phyloP scores from a whole-genome alignment of 2,329 filamentous ascomycete species.

The Dothiorella sarmentorum region DNA sequence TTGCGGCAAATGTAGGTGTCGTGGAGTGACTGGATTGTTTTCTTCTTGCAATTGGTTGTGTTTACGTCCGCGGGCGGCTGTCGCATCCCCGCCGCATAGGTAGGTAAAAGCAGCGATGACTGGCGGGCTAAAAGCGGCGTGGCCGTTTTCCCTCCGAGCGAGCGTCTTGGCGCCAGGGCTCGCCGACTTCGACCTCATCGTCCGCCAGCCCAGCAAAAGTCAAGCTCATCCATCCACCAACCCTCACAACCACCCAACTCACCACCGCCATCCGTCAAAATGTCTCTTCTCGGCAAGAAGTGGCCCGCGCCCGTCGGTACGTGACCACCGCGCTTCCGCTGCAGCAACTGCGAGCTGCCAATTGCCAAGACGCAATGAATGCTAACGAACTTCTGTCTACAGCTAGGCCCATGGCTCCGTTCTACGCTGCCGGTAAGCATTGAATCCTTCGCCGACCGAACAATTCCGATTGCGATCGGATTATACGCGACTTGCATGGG shows the following conservation, averaged over 20 bases:
- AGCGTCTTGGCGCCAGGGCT: constrained; percentile 2
- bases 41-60: not conserved
- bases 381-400: constrained; percentile 36
- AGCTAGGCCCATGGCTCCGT: constrained; percentile 90
- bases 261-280: constrained; percentile 27
- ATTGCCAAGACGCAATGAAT: not conserved
- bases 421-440: constrained; percentile 85
- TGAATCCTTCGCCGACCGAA: not conserved
- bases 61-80: constrained; percentile 4
- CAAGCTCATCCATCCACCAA: constrained; percentile 18
- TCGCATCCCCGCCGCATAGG: constrained; percentile 1
- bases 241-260: constrained; percentile 12
- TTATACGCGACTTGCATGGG: not conserved
- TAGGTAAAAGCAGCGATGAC: constrained; percentile 2
- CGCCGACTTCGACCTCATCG: constrained; percentile 29
- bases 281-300: constrained; percentile 51
- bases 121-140: constrained; percentile 2
- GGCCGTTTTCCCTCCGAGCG: constrained; percentile 11
- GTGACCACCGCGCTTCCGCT: constrained; percentile 24
- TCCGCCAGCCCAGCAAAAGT: constrained; percentile 24
- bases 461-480: not conserved
- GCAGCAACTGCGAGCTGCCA: not conserved
- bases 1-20: too few relatives aligned
- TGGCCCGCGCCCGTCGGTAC: constrained; percentile 50
- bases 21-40: not conserved